Evolutionary conservation across 2,329 filamentous ascomycete genomes (phyloP).

Genomic region (Neopestalotiopsis clavispora): DNA sequence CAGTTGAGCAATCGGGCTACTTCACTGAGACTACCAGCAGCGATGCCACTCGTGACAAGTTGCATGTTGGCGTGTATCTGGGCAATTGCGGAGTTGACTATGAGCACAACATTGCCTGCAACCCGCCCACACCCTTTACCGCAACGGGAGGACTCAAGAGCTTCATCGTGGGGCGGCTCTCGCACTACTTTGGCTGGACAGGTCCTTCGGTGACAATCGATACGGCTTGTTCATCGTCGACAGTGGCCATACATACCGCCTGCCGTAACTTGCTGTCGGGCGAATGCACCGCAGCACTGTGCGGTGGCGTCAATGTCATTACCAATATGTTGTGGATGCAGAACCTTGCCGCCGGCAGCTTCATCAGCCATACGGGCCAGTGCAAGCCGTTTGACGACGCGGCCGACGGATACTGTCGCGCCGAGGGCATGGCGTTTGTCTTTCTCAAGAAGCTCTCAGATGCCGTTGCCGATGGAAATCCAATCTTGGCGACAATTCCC

Average conservation of each 20-base stretch:
- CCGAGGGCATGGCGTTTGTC: constrained; percentile 52
- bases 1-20: constrained; percentile 31
- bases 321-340: constrained; percentile 31
- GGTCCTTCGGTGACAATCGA: constrained; percentile 46
- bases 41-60: background rate
- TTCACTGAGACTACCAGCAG: constrained; percentile 18
- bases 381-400: constrained; percentile 54
- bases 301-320: constrained; percentile 25
- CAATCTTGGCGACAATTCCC: constrained; percentile 49
- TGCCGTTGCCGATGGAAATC: constrained; percentile 55
- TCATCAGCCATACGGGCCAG: constrained; percentile 48
- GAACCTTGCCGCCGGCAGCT: constrained; percentile 35
- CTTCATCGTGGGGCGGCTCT: constrained; percentile 39
- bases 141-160: constrained; percentile 24
- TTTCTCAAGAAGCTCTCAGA: constrained; percentile 55
- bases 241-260: constrained; percentile 38
- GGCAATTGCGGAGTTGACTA: constrained; percentile 25
- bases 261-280: constrained; percentile 24
- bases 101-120: constrained; percentile 21
- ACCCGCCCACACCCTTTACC: constrained; percentile 21
- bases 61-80: constrained; percentile 25
- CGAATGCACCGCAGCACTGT: background rate
- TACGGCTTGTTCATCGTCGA: constrained; percentile 43
- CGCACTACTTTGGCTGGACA: constrained; percentile 46
- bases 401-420: constrained; percentile 60